Conservation (phyloP, 371 early-diverging fungal genomes). For the Mortierella sp. region DNA sequence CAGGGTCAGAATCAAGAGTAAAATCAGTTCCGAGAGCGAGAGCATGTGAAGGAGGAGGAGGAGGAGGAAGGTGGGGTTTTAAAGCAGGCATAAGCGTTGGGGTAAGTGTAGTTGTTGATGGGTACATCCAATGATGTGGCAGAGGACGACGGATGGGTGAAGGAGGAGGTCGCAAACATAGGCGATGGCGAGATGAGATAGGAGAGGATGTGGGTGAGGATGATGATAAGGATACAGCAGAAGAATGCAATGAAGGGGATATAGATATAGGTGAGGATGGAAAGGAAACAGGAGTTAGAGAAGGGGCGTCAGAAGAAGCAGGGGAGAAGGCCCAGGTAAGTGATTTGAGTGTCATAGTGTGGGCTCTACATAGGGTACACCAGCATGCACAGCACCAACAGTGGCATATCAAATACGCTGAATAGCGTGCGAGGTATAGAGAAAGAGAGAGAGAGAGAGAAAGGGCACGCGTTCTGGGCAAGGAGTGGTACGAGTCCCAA, state of each 20-base stretch:
- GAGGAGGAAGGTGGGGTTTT: neutral
- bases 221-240: neutral
- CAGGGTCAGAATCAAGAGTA: neutral
- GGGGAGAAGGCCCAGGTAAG: constrained; percentile 19
- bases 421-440: constrained; percentile 7
- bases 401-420: constrained; percentile 21
- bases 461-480: neutral
- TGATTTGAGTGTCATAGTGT: constrained; percentile 16
- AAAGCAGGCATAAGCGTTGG: constrained; percentile 1
- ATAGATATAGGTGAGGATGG: neutral
- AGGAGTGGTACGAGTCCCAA: neutral
- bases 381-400: constrained; percentile 17
- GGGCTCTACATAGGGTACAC: constrained; percentile 19
- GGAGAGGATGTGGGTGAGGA: constrained; percentile 19
- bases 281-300: constrained; percentile 10
- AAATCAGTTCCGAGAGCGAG: neutral
- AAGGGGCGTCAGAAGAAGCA: constrained; percentile 11
- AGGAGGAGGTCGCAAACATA: constrained; percentile 16
- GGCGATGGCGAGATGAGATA: constrained; percentile 12
- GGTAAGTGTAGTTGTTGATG: constrained; percentile 15
- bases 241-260: neutral
- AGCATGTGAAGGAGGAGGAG: neutral
- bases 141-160: constrained; percentile 28
- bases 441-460: neutral
- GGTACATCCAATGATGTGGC: constrained; percentile 34